Evolutionary conservation across 139 green algal species (phyloP), one percentile per base, ranked within the genome.

Genomic region (Chlorella sp.): DNA sequence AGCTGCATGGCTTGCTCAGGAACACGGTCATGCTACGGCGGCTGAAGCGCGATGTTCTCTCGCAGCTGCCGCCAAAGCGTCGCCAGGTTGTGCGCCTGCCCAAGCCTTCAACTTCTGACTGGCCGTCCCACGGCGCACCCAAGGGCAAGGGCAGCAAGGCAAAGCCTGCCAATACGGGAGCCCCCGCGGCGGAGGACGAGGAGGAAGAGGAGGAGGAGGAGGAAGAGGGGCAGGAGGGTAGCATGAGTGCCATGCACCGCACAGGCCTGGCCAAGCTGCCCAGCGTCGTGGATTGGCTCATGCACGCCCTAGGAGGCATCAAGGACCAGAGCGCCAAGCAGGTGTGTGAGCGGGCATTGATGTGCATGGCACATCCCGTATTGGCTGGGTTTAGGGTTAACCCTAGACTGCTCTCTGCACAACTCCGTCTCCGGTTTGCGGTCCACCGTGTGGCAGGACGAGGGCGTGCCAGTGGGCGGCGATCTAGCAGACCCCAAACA

Each of bases 21-120:
- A 79, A 91, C 27, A 87, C 92, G 62, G 80, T 96, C 29, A 97
- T 97, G 94, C 79, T 99, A 40, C 85, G 95, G 42, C 84, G 95
- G 12, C 84, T 97, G 61, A 99, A 99, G 87, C 35, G 58, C 12
- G 91, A 98, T n/a, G 91, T 98, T 33, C 78, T 97, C 83, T 77
- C 76, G 14, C 79, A 94, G 83, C 90, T 98, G 77, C 95, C 95
- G 19, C 91, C 93, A 42, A 98, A 98, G 83, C 77, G 91, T 40
- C 77, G 95, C 8, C 93, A 98, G 89, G 91, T 97, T 33, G 81
- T 95, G 29, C 73, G 81, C 46, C 73, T 95, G 46, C 82, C 79
- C 12, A 77, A 45, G 33, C 89, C 82, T 14, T 56, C 41, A 14
- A 21, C 69, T 48, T 40, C n/a, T 6, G 74, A 88, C n/a, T 89